Base-by-base conservation (phyloP, 1,139 yeast species). In the Candida frijolesensis region DNA sequence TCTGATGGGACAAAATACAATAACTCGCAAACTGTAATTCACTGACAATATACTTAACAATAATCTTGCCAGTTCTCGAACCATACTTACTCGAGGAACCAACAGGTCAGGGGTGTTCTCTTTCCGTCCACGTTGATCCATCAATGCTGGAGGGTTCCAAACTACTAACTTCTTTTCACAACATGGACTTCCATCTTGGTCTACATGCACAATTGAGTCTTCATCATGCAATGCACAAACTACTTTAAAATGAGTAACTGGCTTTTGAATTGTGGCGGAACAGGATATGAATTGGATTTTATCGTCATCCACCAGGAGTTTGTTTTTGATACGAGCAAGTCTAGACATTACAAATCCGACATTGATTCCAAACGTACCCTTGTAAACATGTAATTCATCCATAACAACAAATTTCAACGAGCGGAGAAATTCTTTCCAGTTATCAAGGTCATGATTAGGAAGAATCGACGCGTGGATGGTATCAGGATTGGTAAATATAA, bases 401-500 rank as follows among this genome's bases (percentile, higher is more conserved):
- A 94, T 83, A 0, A 94, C 96, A 3, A 94, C 86, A 59, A 78
- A 87, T 60, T 80, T 82, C 56, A 94, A 69, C 47, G 82, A 79
- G 18, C 72, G 63, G 7, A 94, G 68, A 62, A 92, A 89, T 38
- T 79, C 75, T 34, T 78, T 71, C 98, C 99, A 94, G 12, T 79
- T 74, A 25, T 49, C 51, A 43, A 49, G 47, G 4, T 57, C 50
- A 27, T 60, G 56, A 51, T 83, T 80, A 0, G 99, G 98, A 18
- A 94, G 68, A 12, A 94, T 83, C 16, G 94, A 84, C 0, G 91
- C 80, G 67, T 94, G 99, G 2, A 95, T 74, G 74, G 94, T 89
- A 63, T 94, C 99, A 0, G 99, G 99, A 61, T 94, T 94, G 0
- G 98, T 89, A 64, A 94, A 90, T 9, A 94, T 84, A 4, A 94